Evolutionary conservation across 2,329 filamentous ascomycete genomes (phyloP).

Genomic region (Magnaporthiopsis incrustans): DNA sequence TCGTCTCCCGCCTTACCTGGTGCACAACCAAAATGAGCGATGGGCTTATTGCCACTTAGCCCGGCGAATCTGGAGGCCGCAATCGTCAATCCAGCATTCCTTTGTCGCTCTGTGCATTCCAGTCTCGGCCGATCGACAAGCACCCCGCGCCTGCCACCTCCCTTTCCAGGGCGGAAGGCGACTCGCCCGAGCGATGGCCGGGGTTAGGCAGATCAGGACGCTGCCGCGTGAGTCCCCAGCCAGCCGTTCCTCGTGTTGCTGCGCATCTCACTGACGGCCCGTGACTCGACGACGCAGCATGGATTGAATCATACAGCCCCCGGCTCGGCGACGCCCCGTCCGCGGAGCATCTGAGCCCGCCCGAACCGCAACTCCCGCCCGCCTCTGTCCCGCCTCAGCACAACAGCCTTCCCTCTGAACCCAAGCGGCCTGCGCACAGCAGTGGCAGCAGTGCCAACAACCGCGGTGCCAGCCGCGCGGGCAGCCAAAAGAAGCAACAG

Average conservation of each 20-base stretch:
- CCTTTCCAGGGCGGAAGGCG: background rate
- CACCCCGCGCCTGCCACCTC: background rate
- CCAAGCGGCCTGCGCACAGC: slow-evolving; percentile 5
- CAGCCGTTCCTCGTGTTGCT: background rate
- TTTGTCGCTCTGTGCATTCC: background rate
- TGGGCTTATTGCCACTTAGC: background rate
- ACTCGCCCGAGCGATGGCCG: slow-evolving; percentile 2
- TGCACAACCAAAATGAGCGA: background rate
- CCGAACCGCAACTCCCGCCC: slow-evolving; percentile 12
- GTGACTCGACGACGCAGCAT: slow-evolving; percentile 5
- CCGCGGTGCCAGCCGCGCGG: background rate
- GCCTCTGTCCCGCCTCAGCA: slow-evolving; percentile 14
- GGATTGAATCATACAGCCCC: slow-evolving; percentile 7
- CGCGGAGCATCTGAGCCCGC: slow-evolving; percentile 5
- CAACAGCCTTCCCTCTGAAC: slow-evolving; percentile 14
- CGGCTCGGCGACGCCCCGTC: slow-evolving; percentile 1
- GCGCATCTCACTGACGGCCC: background rate
- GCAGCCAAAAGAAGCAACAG: background rate
- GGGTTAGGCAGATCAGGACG: slow-evolving; percentile 8
- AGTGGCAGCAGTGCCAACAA: slow-evolving; percentile 4
- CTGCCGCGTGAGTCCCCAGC: slow-evolving; percentile 12
- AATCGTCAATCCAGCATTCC: background rate
- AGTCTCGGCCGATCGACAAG: background rate
- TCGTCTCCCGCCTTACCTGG: background rate
- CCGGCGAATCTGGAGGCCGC: background rate